Evolutionary conservation across 345 rosid genomes (phyloP).

Genomic region (Aegle marmelos): DNA sequence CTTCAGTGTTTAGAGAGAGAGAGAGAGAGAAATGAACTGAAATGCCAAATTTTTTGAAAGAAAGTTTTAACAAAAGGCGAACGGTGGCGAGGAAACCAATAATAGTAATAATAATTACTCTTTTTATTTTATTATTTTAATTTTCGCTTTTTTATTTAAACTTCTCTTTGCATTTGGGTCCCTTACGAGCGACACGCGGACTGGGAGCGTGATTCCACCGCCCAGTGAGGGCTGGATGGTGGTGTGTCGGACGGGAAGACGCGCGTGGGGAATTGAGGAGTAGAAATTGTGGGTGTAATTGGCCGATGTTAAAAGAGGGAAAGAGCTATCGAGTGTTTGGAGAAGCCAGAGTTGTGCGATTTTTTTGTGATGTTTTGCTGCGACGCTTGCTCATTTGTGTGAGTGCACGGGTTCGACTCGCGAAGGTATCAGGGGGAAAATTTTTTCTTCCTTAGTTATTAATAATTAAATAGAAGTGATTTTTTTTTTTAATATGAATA

Average conservation of each 20-base stretch:
- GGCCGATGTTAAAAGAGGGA: background rate
- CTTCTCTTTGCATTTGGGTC: too few species aligned
- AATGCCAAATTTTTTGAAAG: background rate
- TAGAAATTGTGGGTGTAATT: background rate
- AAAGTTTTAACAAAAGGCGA: background rate
- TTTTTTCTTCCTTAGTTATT: too few species aligned
- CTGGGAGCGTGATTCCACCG: too few species aligned
- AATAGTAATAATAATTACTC: background rate
- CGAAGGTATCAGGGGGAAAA: too few species aligned
- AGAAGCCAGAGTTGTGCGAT: too few species aligned
- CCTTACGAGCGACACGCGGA: too few species aligned
- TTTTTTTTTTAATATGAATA: too few species aligned
- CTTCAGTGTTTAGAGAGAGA: background rate
- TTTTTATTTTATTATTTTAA: background rate
- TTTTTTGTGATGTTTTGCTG: background rate
- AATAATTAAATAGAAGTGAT: too few species aligned
- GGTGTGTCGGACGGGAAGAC: background rate
- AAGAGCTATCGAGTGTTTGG: background rate
- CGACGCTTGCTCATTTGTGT: too few species aligned
- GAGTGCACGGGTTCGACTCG: too few species aligned
- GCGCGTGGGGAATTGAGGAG: background rate
- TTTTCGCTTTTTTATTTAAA: too few species aligned
- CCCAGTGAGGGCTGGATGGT: too few species aligned
- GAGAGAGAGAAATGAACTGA: background rate
- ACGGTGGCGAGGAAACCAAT: constrained; percentile 28